Evolutionary conservation across 495 filamentous ascomycete genomes (phyloP), one percentile per base, ranked within the genome.

Genomic region (Trichoderma erinaceum): DNA sequence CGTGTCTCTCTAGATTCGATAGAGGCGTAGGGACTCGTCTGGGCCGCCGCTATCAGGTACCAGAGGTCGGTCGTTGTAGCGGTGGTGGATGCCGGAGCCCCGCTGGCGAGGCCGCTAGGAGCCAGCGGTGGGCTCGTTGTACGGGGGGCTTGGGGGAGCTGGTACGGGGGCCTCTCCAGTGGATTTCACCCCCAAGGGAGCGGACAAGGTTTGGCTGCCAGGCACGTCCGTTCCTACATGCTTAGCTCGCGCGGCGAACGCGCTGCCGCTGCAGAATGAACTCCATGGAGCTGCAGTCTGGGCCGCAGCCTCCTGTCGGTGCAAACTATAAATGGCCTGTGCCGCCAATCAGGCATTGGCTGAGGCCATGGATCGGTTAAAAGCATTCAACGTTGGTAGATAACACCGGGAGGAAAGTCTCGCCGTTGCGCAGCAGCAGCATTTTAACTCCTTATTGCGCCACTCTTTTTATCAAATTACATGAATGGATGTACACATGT

Each of bases 111-210:
- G 56, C 48, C 56, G 56, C 56, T 32, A 61, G 27, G 56, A 61
- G n/a, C 1, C 56, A 61, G 56, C 13, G 56, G 25, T 32, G 27
- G 23, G 11, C 56, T 61, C 56, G 11, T 25, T 61, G 56, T 29
- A 61, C 56, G 56, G 56, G 56, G 56, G 50, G 50, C 23, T 58
- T 58, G 50, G 50, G 50, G 50, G 50, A 32, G 25, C 56, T 32
- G 29, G 56, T 32, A 29, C 56, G 25, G 27, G 56, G 56, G 8
- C 23, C 11, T 32, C 23, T 29, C 25, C 56, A 61, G 56, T 32
- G 56, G 27, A 61, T 10, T n/a, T n/a, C 21, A 10, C n/a, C 8
- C 21, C 48, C 21, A 21, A 23, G 48, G 18, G 18, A n/a, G 48
- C 48, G 18, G 48, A 23, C 46, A 50, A n/a, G 46, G 46, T 15